Evolutionary conservation across 257 asterid genomes (phyloP), one percentile per base, ranked within the genome.

Genomic region (Capsicum rhomboideum): DNA sequence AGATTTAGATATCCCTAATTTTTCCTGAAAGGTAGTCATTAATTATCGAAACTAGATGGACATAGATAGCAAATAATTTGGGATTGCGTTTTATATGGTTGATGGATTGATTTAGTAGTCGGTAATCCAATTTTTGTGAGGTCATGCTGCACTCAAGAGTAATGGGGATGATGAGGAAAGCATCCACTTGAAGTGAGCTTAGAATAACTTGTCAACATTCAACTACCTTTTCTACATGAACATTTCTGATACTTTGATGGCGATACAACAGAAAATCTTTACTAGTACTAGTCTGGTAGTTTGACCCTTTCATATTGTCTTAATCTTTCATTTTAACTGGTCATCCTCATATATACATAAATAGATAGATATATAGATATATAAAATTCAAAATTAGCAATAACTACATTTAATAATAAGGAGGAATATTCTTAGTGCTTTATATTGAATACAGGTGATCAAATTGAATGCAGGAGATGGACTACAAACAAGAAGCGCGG

Each of bases 381-480:
- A 31, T 44, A 82, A 17, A 63, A 64, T 50, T 29, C 85, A 13
- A 44, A 21, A 64, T 31, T 29, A 67, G 26, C 68, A 29, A 50
- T 46, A 82, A 49, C 18, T 82, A 55, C 81, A 66, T 80, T 20
- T 26, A 83, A 72, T 61, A 31, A 79, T 83, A 80, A 90, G 86
- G 86, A 89, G 90, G 93, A 88, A 88, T 90, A 82, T 95, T 93
- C 98, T 96, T 96, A 91, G 99, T 89, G 91, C 94, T 93, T 91
- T 91, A 90, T 90, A 96, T 93, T 94, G 98, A 96, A 93, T 93
- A 94, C 98, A 96, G 99, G 98, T 90, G 87, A 90, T 94, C 97
- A 92, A 92, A 90, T 94, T 96, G 92, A 93, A 96, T 96, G 99
- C 99, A 96, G 99, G 98, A 96, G 98, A 96, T 96, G 98, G 93